phyloP scores from a whole-genome alignment of 345 rosid species.

The Cardamine resedifolia region DNA sequence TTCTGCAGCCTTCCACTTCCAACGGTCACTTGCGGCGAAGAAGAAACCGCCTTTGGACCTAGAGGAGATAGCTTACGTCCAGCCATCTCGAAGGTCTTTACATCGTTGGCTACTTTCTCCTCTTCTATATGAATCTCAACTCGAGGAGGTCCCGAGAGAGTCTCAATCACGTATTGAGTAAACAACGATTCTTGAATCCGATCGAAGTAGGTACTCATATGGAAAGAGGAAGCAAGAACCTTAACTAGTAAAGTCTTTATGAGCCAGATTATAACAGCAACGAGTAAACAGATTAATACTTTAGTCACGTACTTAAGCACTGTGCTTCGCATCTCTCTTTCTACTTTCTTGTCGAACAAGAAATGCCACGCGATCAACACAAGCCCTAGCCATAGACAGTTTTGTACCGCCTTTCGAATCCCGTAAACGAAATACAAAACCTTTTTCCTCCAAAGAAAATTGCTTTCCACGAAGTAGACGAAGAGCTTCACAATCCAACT shows the following conservation, averaged over 20 bases:
- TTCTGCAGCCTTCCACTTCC: slow-evolving; percentile 50
- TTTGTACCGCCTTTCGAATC: slow-evolving; percentile 69
- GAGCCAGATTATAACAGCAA: slow-evolving; percentile 74
- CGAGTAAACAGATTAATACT: slow-evolving; percentile 65
- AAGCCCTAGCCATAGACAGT: slow-evolving; percentile 88
- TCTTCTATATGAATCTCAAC: slow-evolving; percentile 57
- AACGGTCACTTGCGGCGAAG: slow-evolving; percentile 37
- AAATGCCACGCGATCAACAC: slow-evolving; percentile 78
- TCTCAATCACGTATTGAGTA: slow-evolving; percentile 75
- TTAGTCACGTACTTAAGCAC: slow-evolving; percentile 55
- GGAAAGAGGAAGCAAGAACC: slow-evolving; percentile 91
- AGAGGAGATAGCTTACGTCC: slow-evolving; percentile 48
- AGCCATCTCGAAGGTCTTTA: slow-evolving; percentile 46
- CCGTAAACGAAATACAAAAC: slow-evolving; percentile 92
- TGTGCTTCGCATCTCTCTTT: slow-evolving; percentile 41
- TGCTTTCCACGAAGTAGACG: slow-evolving; percentile 71
- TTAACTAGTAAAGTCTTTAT: slow-evolving; percentile 78
- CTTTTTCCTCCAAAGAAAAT: slow-evolving; percentile 69
- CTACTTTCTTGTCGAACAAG: slow-evolving; percentile 65
- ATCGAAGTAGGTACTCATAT: slow-evolving; percentile 87
- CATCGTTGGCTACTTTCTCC: slow-evolving; percentile 44
- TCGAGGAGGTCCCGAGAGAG: slow-evolving; percentile 77
- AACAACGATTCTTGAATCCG: slow-evolving; percentile 86
- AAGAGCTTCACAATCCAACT: slow-evolving; percentile 71
- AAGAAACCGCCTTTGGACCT: slow-evolving; percentile 39